Base-by-base conservation (phyloP, 2,329 filamentous ascomycete genomes). In the Pseudogymnoascus sp. region DNA sequence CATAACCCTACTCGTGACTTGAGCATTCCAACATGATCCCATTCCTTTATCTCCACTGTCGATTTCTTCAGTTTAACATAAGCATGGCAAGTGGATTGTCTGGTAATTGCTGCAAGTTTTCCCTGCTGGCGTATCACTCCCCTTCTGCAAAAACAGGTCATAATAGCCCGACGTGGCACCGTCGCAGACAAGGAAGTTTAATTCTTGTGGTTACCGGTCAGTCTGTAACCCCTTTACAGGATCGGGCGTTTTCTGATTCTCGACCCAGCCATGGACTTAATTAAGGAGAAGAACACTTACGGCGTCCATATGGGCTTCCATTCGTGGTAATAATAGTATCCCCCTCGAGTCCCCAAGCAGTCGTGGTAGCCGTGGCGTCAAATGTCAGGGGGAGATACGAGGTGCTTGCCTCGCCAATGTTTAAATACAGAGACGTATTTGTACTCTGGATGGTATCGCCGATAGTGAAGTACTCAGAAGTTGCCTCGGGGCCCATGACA, bases 381-480 rank as follows among this genome's bases (percentile, higher is more conserved):
- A 83, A 80, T 5, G 73, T 75, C 34, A 83, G 72, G n/a, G 79
- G 78, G 72, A 83, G 81, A 72, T 82, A 83, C 54, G 78, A 81
- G 29, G 79, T 79, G 60, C 69, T 73, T 61, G 77, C 77, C 26
- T 69, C 73, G 40, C 75, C 74, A 34, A 83, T 77, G 67, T 82
- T 81, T 54, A 83, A 73, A 68, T 78, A 83, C 62, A 74, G 65
- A 64, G 73, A 77, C 34, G 79, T 79, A 66, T 80, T 82, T 65
- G 75, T 75, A 68, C 76, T 79, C 73, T 79, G 77, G 67, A 83
- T 82, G 21, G 78, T 78, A 11, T 74, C 73, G 23, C 71, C 77
- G 68, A 83, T 81, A 65, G 77, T 76, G 71, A 81, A 83, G 65
- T 77, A 78, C 67, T 81, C 79, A 66, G 76, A 76, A 34, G 73